Base-by-base conservation (phyloP, 1,284 basidiomycete species). In the Hortiboletus rubellus region DNA sequence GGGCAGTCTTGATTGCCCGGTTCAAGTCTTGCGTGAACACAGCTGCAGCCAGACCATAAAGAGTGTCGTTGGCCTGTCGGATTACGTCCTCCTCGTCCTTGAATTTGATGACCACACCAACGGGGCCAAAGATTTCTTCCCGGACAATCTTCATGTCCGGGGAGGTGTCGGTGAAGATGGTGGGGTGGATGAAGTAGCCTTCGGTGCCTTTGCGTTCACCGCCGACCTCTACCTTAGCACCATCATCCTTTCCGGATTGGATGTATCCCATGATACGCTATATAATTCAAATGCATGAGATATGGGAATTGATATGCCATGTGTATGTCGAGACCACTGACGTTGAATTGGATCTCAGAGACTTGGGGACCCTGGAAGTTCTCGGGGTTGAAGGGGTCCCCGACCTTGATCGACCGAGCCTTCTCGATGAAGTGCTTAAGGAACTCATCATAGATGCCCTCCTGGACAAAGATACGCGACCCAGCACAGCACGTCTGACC, bases 101-200 rank as follows among this genome's bases (percentile, higher is more conserved):
- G 73, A 92, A 92, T 72, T 87, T 88, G 74, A 87, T 82, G 14
- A 92, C 75, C 34, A 88, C 87, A 55, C 83, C 83, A 49, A 92
- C 89, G 45, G 94, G 94, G 7, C 92, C 94, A 68, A 95, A 94
- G 70, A 96, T 94, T 76, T 97, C 95, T 76, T 97, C 95, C 67
- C 82, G 76, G 59, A 92, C 88, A 69, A 98, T 96, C 76, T 84
- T 87, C 90, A 95, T 94, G 60, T 89, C 81, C 36, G 86, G 80
- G 49, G 79, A 82, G 41, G 85, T 84, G 69, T 94, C 80, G 42
- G 87, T 88, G 81, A 96, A 96, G 74, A 96, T 85, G 37, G 94
- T 96, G n/a, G 89, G 91, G 65, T 82, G 65, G 74, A 92, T 84
- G 74, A 84, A 92, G 80, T 82, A 91, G 2, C 89, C 89, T 68